Percentiles rank a stretch among this genome's conserved stretches.
phyloP scores from a whole-genome alignment of 2,329 filamentous ascomycete species.

The Xylariaceae sp. region DNA sequence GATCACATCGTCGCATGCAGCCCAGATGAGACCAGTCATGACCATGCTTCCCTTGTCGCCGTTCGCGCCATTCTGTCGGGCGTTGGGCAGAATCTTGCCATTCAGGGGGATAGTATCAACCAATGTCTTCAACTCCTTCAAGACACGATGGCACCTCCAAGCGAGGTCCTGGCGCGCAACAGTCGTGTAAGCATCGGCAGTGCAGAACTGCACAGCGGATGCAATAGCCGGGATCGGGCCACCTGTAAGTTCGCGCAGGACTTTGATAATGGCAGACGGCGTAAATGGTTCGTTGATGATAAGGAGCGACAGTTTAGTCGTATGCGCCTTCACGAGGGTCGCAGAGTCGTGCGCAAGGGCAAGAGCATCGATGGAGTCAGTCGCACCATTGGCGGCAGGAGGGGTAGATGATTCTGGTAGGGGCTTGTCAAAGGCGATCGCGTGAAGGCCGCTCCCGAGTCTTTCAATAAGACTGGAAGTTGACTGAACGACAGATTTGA shows the following conservation, averaged over 20 bases:
- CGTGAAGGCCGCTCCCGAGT: slow-evolving; percentile 5
- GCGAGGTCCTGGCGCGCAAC: slow-evolving; percentile 60
- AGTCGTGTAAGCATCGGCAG: slow-evolving; percentile 55
- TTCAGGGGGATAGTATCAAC: slow-evolving; percentile 55
- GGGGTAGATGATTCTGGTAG: background rate
- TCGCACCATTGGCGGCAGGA: slow-evolving; percentile 5
- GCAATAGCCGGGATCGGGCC: slow-evolving; percentile 71
- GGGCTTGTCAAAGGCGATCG: background rate
- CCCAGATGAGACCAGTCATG: slow-evolving; percentile 75
- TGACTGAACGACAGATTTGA: slow-evolving; percentile 36
- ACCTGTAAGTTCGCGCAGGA: slow-evolving; percentile 66
- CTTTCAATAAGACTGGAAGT: slow-evolving; percentile 8
- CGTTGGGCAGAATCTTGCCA: slow-evolving; percentile 47
- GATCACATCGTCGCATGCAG: slow-evolving; percentile 69
- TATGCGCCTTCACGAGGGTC: slow-evolving; percentile 70
- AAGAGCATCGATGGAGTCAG: slow-evolving; percentile 50
- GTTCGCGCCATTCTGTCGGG: slow-evolving; percentile 41
- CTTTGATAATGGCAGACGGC: slow-evolving; percentile 63
- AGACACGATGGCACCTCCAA: slow-evolving; percentile 51
- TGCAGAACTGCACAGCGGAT: slow-evolving; percentile 62
- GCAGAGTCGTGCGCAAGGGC: slow-evolving; percentile 66
- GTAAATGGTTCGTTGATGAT: slow-evolving; percentile 85
- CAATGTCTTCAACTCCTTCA: slow-evolving; percentile 59
- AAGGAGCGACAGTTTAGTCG: slow-evolving; percentile 81
- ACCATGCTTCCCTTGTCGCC: slow-evolving; percentile 51